Conservation (phyloP, 768 basidiomycete genomes). For the Suillus alpinus region DNA sequence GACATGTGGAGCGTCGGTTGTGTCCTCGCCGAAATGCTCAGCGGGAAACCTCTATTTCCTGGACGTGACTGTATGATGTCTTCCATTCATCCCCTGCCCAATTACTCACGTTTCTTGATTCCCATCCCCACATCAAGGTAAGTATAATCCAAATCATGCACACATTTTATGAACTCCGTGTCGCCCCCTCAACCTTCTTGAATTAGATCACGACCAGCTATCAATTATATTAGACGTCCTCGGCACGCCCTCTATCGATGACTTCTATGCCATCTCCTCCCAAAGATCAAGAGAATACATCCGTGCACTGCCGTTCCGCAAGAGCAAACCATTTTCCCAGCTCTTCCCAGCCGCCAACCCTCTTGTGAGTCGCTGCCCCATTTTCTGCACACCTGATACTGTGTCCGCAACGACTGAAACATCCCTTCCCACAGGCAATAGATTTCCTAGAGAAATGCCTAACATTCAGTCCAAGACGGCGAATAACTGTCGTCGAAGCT, state of each 20-base stretch:
- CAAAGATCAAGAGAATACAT: conserved; percentile 81
- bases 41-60: conserved; percentile 90
- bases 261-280: conserved; percentile 91
- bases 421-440: conserved; percentile 46
- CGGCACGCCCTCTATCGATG: conserved; percentile 86
- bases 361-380: conserved; percentile 38
- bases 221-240: conserved; percentile 93
- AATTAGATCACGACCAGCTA: conserved; percentile 86
- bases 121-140: conserved; percentile 1
- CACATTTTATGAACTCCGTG: not conserved
- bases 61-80: conserved; percentile 75
- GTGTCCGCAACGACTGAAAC: not conserved
- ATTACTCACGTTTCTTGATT: conserved; percentile 1
- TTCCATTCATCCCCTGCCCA: conserved; percentile 6
- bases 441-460: conserved; percentile 79
- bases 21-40: conserved; percentile 87
- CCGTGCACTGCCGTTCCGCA: conserved; percentile 83
- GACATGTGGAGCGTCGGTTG: conserved; percentile 89
- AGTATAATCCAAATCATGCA: conserved; percentile 5
- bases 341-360: conserved; percentile 78
- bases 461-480: conserved; percentile 81
- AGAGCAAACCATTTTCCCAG: conserved; percentile 64
- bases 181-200: not conserved
- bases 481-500: conserved; percentile 86
- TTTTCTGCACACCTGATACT: not conserved